These are phyloP conservation scores for Populus nigra DNA, from an alignment of 345 rosid species.

Conservation along the genomic window DNA sequence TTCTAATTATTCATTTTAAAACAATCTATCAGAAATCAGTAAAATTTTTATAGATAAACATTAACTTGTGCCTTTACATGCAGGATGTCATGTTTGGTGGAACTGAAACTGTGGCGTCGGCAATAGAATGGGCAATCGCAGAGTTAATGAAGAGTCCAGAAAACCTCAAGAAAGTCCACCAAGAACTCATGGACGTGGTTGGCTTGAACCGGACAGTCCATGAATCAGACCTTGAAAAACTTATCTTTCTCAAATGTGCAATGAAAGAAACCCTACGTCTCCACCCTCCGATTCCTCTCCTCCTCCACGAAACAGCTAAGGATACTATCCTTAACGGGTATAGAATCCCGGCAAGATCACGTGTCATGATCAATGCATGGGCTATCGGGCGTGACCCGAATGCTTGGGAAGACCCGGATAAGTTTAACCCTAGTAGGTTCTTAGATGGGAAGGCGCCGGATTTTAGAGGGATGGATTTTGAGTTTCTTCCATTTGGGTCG, in stretches of 20 bases:
- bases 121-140: constrained; percentile 30
- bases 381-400: constrained; percentile 40
- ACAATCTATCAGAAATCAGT: background rate
- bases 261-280: constrained; percentile 26
- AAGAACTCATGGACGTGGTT: constrained; percentile 17
- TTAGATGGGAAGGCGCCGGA: constrained; percentile 29
- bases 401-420: constrained; percentile 32
- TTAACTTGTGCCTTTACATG: background rate
- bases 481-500: constrained; percentile 47
- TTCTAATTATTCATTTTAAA: no score
- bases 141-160: constrained; percentile 22
- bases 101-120: constrained; percentile 33
- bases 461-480: constrained; percentile 28
- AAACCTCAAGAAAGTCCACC: constrained; percentile 16
- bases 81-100: constrained; percentile 35
- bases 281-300: constrained; percentile 36
- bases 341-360: constrained; percentile 30
- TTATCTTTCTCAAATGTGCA: constrained; percentile 18
- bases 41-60: background rate
- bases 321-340: constrained; percentile 29
- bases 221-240: constrained; percentile 20
- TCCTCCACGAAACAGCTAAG: constrained; percentile 43
- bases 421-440: constrained; percentile 36
- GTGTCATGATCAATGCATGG: constrained; percentile 44
- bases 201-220: constrained; percentile 18